Evolutionary conservation across 176 grass and related monocot genomes (phyloP).

Genomic region (Paspalum notatum): DNA sequence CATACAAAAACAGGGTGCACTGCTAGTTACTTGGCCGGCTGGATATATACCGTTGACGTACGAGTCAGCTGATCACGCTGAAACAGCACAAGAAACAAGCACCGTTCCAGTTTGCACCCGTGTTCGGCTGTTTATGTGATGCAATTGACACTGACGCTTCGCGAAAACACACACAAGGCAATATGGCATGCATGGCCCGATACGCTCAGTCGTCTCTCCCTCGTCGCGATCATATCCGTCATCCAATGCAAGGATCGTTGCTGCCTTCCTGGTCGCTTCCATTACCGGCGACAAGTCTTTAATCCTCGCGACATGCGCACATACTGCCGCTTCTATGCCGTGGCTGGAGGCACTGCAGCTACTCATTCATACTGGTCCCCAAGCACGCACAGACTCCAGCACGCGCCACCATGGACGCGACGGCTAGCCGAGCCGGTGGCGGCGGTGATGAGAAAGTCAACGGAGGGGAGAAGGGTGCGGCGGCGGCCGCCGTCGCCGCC

Average conservation of each 20-base stretch:
- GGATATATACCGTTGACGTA: too few species aligned
- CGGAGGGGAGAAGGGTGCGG: neutral
- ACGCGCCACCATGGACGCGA: slow-evolving; percentile 15
- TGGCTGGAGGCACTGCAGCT: neutral
- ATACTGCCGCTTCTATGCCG: slow-evolving; percentile 17
- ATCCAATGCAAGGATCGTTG: neutral
- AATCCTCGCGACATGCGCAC: neutral
- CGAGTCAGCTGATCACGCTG: slow-evolving; percentile 1
- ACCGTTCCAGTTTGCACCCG: neutral
- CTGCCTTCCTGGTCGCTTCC: slow-evolving; percentile 33
- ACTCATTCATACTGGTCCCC: neutral
- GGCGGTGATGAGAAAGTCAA: neutral
- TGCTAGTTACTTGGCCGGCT: neutral
- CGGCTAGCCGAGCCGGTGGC: neutral
- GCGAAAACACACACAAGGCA: neutral
- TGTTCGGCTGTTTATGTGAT: too few species aligned
- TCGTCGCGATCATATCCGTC: neutral
- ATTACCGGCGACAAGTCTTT: neutral
- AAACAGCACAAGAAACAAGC: neutral
- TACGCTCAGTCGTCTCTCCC: neutral
- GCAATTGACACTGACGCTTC: neutral
- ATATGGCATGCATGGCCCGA: neutral
- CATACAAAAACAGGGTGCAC: neutral
- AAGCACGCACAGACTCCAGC: neutral
- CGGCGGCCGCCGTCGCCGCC: neutral